Percentiles rank a stretch among this genome's conserved stretches.
Conservation (phyloP, 2,329 filamentous ascomycete species). For the Iodosphaeria phyllophila region DNA sequence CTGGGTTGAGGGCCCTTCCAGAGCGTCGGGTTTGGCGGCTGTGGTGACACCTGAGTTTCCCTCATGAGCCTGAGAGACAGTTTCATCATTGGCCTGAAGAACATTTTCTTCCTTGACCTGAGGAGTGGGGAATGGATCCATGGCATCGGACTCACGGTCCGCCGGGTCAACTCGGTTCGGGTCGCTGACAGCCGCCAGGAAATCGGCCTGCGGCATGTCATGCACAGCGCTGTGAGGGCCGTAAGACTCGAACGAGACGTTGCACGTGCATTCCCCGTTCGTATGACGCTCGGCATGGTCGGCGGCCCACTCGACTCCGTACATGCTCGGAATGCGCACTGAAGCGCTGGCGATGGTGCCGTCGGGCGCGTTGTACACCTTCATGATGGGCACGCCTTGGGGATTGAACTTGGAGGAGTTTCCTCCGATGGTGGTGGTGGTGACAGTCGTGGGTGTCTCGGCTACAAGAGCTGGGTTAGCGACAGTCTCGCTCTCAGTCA, state of each 20-base stretch:
- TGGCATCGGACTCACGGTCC: neutral
- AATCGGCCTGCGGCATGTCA: neutral
- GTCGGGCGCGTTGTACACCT: constrained; percentile 4
- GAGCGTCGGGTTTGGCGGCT: no score
- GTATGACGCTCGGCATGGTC: constrained; percentile 19
- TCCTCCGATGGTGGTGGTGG: neutral
- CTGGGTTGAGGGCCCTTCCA: no score
- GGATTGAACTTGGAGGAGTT: constrained; percentile 1
- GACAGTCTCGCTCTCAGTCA: no score
- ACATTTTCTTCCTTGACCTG: neutral
- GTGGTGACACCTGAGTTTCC: neutral
- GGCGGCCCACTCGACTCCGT: constrained; percentile 19
- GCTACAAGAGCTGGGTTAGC: neutral
- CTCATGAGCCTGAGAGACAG: neutral
- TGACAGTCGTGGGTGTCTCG: neutral
- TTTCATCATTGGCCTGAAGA: neutral
- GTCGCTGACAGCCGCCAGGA: neutral
- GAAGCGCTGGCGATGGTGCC: no score
- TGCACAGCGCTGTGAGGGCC: constrained; percentile 3
- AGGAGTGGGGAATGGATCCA: no score
- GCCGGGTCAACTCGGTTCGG: neutral
- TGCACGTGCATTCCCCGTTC: constrained; percentile 16
- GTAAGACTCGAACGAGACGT: constrained; percentile 14
- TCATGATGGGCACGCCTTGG: constrained; percentile 5
- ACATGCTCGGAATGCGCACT: constrained; percentile 18